Evolutionary conservation across 768 basidiomycete genomes (phyloP).

Genomic region (Trametes gibbosa): DNA sequence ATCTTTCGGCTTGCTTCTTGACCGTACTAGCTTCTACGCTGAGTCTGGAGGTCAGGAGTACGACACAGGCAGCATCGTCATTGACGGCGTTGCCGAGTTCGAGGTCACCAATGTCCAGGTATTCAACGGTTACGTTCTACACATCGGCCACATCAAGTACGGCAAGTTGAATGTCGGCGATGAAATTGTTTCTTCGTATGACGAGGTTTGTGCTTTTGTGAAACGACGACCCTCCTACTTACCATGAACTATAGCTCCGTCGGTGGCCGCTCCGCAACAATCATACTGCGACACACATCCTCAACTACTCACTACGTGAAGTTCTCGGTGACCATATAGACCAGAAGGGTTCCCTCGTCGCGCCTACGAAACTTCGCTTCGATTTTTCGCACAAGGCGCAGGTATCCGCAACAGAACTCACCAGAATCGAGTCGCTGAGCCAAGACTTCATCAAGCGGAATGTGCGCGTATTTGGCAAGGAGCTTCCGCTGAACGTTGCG

Average conservation of each 20-base stretch:
- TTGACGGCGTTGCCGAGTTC: slow-evolving; percentile 90
- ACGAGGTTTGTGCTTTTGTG: slow-evolving; percentile 61
- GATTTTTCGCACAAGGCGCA: slow-evolving; percentile 97
- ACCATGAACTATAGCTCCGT: slow-evolving; percentile 54
- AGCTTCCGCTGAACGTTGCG: slow-evolving; percentile 74
- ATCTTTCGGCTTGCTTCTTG: slow-evolving; percentile 83
- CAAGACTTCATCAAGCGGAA: slow-evolving; percentile 89
- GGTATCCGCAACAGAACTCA: slow-evolving; percentile 72
- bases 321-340: slow-evolving; percentile 96
- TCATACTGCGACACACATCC: slow-evolving; percentile 97
- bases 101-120: slow-evolving; percentile 91
- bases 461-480: slow-evolving; percentile 85
- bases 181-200: slow-evolving; percentile 85
- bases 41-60: slow-evolving; percentile 97
- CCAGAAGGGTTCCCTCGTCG: slow-evolving; percentile 96
- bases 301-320: slow-evolving; percentile 91
- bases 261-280: slow-evolving; percentile 97
- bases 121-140: slow-evolving; percentile 94
- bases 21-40: slow-evolving; percentile 94
- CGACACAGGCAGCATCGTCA: slow-evolving; percentile 92
- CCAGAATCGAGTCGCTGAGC: slow-evolving; percentile 80
- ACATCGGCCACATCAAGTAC: slow-evolving; percentile 88
- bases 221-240: neutral
- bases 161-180: slow-evolving; percentile 78
- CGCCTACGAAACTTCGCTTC: slow-evolving; percentile 93